Conservation (phyloP, 495 filamentous ascomycete genomes). For the Neurospora terricola region DNA sequence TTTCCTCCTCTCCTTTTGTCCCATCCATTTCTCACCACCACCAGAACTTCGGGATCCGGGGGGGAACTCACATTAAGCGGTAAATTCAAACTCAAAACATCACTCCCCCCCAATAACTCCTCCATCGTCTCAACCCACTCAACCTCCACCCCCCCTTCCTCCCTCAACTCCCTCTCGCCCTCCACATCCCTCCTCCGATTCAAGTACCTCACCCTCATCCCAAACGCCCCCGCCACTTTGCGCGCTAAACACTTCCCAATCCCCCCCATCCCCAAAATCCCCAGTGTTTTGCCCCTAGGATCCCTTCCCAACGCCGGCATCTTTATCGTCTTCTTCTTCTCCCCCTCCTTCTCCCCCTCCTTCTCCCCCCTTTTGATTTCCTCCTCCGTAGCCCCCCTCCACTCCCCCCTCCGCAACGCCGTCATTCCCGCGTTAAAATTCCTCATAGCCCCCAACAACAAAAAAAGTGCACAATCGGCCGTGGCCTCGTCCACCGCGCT, state of each 20-base stretch:
- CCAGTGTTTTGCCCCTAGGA: constrained; percentile 61
- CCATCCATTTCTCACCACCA: not conserved
- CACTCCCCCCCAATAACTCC: constrained; percentile 51
- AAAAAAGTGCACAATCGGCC: constrained; percentile 66
- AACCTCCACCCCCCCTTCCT: constrained; percentile 53
- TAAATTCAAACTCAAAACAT: constrained; percentile 69
- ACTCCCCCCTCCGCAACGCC: constrained; percentile 52
- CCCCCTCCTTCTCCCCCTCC: too few relatives aligned
- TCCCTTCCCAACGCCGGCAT: constrained; percentile 47
- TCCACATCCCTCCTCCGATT: constrained; percentile 43
- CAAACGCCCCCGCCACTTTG: constrained; percentile 44
- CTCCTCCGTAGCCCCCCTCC: constrained; percentile 34
- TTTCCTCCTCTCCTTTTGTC: not conserved
- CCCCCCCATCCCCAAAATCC: constrained; percentile 82
- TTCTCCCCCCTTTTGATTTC: not conserved
- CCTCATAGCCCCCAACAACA: constrained; percentile 67
- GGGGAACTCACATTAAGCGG: constrained; percentile 52
- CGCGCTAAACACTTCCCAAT: constrained; percentile 53
- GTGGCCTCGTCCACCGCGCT: constrained; percentile 73
- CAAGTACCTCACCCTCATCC: constrained; percentile 60
- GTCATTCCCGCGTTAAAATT: constrained; percentile 56
- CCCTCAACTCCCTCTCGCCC: constrained; percentile 48
- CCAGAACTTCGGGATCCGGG: too few relatives aligned
- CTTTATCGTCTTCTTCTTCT: not conserved
- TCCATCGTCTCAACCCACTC: constrained; percentile 54